Evolutionary conservation across 2,329 filamentous ascomycete genomes (phyloP), one percentile per base, ranked within the genome.

Genomic region (Aspergillus bombycis): DNA sequence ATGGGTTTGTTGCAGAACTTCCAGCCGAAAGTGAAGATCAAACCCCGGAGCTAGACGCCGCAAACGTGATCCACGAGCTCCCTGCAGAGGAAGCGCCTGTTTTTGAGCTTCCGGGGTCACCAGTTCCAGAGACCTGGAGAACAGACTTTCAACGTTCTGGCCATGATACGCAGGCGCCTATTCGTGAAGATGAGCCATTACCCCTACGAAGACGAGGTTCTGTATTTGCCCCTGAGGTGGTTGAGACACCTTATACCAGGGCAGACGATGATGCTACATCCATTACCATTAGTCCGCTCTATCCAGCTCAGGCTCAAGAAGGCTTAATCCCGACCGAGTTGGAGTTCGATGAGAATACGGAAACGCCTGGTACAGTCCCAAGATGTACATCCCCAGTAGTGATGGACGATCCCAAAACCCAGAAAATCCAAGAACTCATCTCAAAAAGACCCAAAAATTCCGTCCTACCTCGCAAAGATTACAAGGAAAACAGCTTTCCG

Each of bases 161-260:
- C 19, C 9, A 43, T 3, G 14, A 19, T 36, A 41, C 53, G 1
- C 16, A 38, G 14, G 28, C 45, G 11, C 38, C 28, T 23, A 4
- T 58, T 21, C 67, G 70, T 50, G 65, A 70, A 55, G 77, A 78
- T 32, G 78, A 81, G 43, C 69, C 71, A 54, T 64, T 76, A 26
- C 68, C 65, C 11, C 58, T 74, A 30, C 62, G 75, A 19, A 77
- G 77, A 64, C 73, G 79, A 66, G 81, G 79, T 2, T 79, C 82
- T 60, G 74, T 74, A 16, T 80, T 81, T 67, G 82, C 82, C 4
- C 82, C 82, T 14, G 81, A 85, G 62, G 78, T 79, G 10, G 70
- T 83, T 7, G 70, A 74, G 32, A 57, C 61, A 21, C 38, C 23
- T 2, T 32, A 54, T 11, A 41, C n/a, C 56, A 23, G 28, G n/a